Evolutionary conservation across 2,329 filamentous ascomycete genomes (phyloP), one percentile per base, ranked within the genome.

Genomic region (Neocucurbitaria cava): DNA sequence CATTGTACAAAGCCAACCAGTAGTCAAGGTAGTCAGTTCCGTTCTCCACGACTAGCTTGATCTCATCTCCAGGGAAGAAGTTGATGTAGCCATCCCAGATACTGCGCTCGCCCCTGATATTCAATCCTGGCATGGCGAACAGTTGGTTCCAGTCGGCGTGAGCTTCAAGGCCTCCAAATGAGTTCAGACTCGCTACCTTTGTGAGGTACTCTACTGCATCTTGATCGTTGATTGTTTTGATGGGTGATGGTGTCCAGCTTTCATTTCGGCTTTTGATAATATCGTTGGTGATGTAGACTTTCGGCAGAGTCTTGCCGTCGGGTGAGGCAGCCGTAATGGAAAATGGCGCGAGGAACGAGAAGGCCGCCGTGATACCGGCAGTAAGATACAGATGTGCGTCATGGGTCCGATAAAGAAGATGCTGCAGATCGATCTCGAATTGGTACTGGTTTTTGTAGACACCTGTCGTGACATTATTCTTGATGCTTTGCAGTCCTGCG

Each of bases 81-180:
- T 70, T 73, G 0, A 67, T 59, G 9, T 51, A 62, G 17, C 49
- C 51, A 49, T 49, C 40, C 24, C 56, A 64, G 13, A 57, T 42
- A 42, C 54, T 69, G 0, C 59, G 42, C 5, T 39, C 8, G 9
- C 59, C 64, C 23, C 54, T 62, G 1, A 68, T 66, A 31, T 66
- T 53, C 5, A 52, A 15, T 0, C 57, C 45, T 5, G 70, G 69
- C 9, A 20, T 62, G 2, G 41, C 40, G 54, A 74, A 63, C 11
- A 74, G 54, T 6, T 71, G 50, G 47, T 80, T 80, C 75, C 75
- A 81, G 23, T 80, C 78, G 1, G 76, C 75, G 49, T 81, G 70
- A 1, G 69, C 68, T 42, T 81, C 78, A 5, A 79, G 47, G 18
- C 56, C 69, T 4, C 78, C 77, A 8, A 59, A 35, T 0, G 75